These are phyloP conservation scores for Trametes pubescens DNA, from an alignment of 1,284 basidiomycete genomes.

Conservation along the genomic window DNA sequence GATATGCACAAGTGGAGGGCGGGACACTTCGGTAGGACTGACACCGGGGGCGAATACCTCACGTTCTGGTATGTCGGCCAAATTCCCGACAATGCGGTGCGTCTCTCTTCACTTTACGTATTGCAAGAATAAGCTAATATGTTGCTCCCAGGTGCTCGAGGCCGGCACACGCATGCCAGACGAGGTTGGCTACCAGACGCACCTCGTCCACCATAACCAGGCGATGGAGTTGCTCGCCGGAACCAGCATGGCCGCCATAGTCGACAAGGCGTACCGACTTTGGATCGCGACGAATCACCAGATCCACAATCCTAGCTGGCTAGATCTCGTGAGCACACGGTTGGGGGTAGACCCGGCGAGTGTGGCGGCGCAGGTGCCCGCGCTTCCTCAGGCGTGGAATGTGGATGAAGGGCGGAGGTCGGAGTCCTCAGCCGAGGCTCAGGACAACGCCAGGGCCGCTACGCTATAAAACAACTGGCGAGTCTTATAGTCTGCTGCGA, in stretches of 20 bases:
- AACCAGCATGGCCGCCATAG: slow-evolving; percentile 26
- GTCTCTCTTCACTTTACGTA: slow-evolving; percentile 29
- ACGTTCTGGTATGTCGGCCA: slow-evolving; percentile 61
- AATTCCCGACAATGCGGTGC: slow-evolving; percentile 60
- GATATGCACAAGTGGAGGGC: slow-evolving; percentile 43
- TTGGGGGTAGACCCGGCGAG: background rate
- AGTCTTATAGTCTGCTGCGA: no score
- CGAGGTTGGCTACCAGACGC: slow-evolving; percentile 54
- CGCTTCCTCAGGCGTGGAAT: background rate
- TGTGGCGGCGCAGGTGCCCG: background rate
- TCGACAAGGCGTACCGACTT: slow-evolving; percentile 27
- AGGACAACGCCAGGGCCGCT: background rate
- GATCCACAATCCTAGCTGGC: slow-evolving; percentile 2
- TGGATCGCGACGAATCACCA: slow-evolving; percentile 24
- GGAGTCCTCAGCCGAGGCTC: background rate
- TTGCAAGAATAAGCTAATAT: no score
- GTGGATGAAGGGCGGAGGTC: background rate
- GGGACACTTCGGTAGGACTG: slow-evolving; percentile 16
- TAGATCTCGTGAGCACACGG: background rate
- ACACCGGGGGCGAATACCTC: slow-evolving; percentile 56
- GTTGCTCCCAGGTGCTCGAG: slow-evolving; percentile 50
- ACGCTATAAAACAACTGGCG: background rate
- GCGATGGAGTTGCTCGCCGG: slow-evolving; percentile 37
- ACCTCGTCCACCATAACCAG: slow-evolving; percentile 40
- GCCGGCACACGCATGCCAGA: slow-evolving; percentile 62